Evolutionary conservation across 257 asterid genomes (phyloP), one percentile per base, ranked within the genome.

Genomic region (Ballota nigra): DNA sequence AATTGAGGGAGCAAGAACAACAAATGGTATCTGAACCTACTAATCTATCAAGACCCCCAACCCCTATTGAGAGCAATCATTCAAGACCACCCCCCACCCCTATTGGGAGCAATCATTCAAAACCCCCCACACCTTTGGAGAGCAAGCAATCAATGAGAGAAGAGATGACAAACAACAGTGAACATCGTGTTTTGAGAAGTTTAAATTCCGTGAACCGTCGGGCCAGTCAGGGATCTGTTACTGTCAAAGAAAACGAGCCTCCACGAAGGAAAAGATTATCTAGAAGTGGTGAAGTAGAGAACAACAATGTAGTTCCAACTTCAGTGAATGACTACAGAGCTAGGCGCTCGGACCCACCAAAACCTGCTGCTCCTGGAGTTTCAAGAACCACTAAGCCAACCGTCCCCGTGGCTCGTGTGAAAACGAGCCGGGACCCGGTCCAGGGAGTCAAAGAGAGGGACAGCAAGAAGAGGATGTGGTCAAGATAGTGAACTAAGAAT

Each of bases 391-490:
- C 75, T 3, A 93, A 82, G 79, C 86, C 96, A 16, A 47, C 72
- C 16, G 43, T 66, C 59, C 41, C 77, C 18, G 52, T 71, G 6
- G 62, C 73, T 68, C 95, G 84, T 34, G 81, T 15, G 77, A 88
- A 86, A 63, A 71, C 77, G 0, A 87, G 80, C 79, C 77, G 95
- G 71, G 96, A 91, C 67, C 77, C 89, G 2, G 85, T 83, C 19
- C 90, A 60, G 29, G 97, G 78, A 68, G 71, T 86, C 62, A 94
- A 89, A 59, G 97, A 91, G 79, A 84, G 86, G 78, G 97, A 91
- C 8, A 78, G 75, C 85, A 91, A 91, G 88, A 94, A 88, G 82
- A 89, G 97, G 79, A 74, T 86, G 76, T 94, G 99, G 97, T 72
- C 90, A 60, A 89, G 97, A 66, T 90, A 75, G 82, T 49, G 60